Evolutionary conservation across 1,284 basidiomycete genomes (phyloP), one percentile per base, ranked within the genome.

Genomic region (Leccinum solheimii): DNA sequence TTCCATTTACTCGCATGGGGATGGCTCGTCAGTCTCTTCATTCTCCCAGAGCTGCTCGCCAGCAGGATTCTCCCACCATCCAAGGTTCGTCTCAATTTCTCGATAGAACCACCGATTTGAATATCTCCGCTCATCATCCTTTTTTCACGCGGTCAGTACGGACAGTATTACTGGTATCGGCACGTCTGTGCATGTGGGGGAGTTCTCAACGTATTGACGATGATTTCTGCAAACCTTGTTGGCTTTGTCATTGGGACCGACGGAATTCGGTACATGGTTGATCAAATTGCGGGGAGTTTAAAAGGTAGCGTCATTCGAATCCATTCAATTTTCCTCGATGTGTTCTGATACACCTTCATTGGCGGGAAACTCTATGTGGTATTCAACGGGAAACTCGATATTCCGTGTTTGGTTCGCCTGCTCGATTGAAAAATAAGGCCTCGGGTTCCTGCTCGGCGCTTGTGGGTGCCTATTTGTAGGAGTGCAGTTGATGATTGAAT

Each of bases 401-500:
- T 19, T 61, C 21, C 13, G 5, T 26, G 3, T 51, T 9, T 13
- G 62, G 14, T 23, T 32, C 50, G 43, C 53, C 14, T 30, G 36
- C 58, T 30, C 11, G 53, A 56, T 49, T 13, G 6, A 32, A 52
- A 48, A 48, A 23, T 14, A 59, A 61, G 92, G 93, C 5, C 67
- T 90, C 53, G 76, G 75, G 16, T 97, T 96, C 75, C 76, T 94
- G 61, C 45, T 85, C 0, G 75, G 83, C 8, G 86, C 88, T 0
- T 84, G 84, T 60, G 79, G 73, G 1, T 89, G 87, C 66, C 63
- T 98, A 32, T 98, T 95, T 71, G 82, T 95, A 19, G 94, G 83
- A 1, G 87, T 88, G 0, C 97, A 98, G 73, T 76, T 97, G 55
- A 98, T 98, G 97, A 95, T 97, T 64, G 95, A 97, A 73, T 97